These are phyloP conservation scores for Paramecium tetraurelia DNA, from an alignment of 73 alveolate genomes.

Conservation along the genomic window DNA sequence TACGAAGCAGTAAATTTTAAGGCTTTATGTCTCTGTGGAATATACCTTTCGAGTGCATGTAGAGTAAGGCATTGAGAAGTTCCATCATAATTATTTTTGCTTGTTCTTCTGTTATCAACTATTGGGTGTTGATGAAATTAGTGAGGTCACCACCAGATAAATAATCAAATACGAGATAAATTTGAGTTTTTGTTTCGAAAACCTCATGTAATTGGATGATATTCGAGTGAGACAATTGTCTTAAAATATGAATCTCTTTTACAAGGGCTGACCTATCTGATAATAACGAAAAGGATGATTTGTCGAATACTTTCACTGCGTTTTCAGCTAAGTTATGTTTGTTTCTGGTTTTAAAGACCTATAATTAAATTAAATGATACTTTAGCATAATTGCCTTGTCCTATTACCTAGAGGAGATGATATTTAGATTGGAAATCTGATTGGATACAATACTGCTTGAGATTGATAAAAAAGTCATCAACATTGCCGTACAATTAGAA, in stretches of 20 bases:
- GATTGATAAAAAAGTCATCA: neutral
- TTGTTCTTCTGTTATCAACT: conserved; percentile 54
- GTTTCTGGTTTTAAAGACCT: neutral
- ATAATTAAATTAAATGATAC: neutral
- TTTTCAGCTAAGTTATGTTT: neutral
- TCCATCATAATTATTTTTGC: conserved; percentile 1
- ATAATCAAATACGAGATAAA: conserved; percentile 60
- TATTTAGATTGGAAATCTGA: neutral
- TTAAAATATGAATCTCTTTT: conserved; percentile 75
- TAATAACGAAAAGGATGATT: neutral
- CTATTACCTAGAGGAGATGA: neutral
- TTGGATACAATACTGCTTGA: neutral
- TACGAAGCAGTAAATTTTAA: conserved; percentile 49
- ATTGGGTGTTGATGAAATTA: conserved; percentile 44
- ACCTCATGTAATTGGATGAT: conserved; percentile 73
- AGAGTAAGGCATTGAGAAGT: conserved; percentile 4
- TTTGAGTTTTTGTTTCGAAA: conserved; percentile 70
- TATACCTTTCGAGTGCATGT: conserved; percentile 30
- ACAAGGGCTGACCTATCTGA: conserved; percentile 63
- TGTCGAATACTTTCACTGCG: conserved; percentile 51
- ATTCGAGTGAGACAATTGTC: conserved; percentile 74
- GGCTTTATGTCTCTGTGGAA: conserved; percentile 52
- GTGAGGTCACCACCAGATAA: neutral
- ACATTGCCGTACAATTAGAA: neutral
- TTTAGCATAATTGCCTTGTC: neutral